Percentiles rank a stretch among this genome's conserved stretches.
Evolutionary conservation across 495 filamentous ascomycete species (phyloP).

Genomic region (Diplogelasinospora grovesii): DNA sequence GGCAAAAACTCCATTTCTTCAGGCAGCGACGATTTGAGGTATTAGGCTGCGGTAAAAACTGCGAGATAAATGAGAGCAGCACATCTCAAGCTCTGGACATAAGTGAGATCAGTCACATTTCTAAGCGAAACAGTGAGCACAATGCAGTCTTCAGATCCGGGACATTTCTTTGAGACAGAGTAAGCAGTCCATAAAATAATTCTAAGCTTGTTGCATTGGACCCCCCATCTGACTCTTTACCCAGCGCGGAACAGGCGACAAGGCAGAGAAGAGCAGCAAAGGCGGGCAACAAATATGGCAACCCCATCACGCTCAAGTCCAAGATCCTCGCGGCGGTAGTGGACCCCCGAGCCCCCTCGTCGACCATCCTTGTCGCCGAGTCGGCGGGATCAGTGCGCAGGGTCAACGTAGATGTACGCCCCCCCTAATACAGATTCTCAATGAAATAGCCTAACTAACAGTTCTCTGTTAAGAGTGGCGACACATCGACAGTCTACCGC

Average conservation of each 20-base stretch:
- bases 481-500: slow-evolving; percentile 52
- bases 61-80: no score
- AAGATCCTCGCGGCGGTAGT: slow-evolving; percentile 75
- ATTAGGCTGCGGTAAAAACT: no score
- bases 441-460: no score
- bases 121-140: slow-evolving; percentile 9
- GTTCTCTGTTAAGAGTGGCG: no score
- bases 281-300: slow-evolving; percentile 73
- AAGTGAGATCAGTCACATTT: no score
- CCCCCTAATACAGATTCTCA: no score
- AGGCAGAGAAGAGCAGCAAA: slow-evolving; percentile 69
- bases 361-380: slow-evolving; percentile 70
- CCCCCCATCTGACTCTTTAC: neutral
- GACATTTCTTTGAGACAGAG: slow-evolving; percentile 86
- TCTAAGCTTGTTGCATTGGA: no score
- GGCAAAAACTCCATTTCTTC: no score
- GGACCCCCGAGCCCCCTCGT: slow-evolving; percentile 55
- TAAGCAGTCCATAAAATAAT: slow-evolving; percentile 37
- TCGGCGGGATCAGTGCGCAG: slow-evolving; percentile 70
- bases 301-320: slow-evolving; percentile 70
- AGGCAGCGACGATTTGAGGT: no score
- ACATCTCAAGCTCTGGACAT: no score
- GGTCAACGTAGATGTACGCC: slow-evolving; percentile 70
- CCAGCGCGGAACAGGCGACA: slow-evolving; percentile 65
- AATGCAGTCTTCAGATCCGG: slow-evolving; percentile 31